A percentile compares a stretch with the other conserved stretches of the same genome.
Conservation (phyloP, 768 basidiomycete genomes). For the Trametes cingulata region DNA sequence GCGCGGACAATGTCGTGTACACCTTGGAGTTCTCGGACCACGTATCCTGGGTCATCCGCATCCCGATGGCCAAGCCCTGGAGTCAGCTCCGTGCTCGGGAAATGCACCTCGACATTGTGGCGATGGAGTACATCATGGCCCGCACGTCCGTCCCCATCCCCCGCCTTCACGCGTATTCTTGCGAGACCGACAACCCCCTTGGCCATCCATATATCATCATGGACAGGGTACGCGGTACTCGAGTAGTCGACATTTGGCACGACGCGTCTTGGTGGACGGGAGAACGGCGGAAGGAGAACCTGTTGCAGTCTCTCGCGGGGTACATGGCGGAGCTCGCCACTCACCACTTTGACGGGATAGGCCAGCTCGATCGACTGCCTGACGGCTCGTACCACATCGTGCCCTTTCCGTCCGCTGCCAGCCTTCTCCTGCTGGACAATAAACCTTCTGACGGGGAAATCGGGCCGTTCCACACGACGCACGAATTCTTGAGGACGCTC, state of each 20-base stretch:
- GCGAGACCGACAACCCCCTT: not conserved
- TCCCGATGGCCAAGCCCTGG: not conserved
- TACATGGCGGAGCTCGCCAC: not conserved
- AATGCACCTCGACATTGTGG: not conserved
- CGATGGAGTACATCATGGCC: not conserved
- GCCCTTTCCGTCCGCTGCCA: not conserved
- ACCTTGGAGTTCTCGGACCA: not conserved
- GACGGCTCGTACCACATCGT: not conserved
- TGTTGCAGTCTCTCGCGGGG: not conserved
- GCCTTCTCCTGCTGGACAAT: not conserved
- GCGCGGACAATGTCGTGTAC: not conserved
- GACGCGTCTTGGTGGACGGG: constrained; percentile 6
- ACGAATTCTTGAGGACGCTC: not conserved
- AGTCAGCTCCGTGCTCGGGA: not conserved
- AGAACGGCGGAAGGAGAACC: not conserved
- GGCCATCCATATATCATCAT: not conserved
- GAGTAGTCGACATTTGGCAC: constrained; percentile 4
- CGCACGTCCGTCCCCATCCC: constrained; percentile 18
- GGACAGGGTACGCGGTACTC: constrained; percentile 1
- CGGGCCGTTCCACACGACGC: not conserved
- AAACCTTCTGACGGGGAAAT: no score
- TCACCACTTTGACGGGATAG: not conserved
- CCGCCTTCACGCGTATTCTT: constrained; percentile 18
- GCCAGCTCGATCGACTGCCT: not conserved
- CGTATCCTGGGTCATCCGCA: not conserved